A percentile compares a stretch with the other conserved stretches of the same genome.
phyloP scores from a whole-genome alignment of 192 early-diverging fungal species.

The Ramicandelaber brevisporus region DNA sequence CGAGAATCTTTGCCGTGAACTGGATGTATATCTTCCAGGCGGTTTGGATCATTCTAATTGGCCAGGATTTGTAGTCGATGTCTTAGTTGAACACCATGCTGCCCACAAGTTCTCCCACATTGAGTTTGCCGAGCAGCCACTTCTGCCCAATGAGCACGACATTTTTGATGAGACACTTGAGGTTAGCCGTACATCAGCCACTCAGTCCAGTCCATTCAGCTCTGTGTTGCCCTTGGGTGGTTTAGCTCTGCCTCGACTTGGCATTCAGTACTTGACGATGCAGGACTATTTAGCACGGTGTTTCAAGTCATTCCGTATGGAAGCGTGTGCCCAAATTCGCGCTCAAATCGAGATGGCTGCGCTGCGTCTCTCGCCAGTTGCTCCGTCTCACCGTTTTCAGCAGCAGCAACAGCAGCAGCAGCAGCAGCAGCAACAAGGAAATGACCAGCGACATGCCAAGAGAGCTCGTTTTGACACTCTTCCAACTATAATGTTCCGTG shows the following conservation, averaged over 20 bases:
- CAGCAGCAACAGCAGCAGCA: neutral
- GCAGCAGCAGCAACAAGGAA: no score
- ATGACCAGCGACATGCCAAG: neutral
- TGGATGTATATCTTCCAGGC: conserved; percentile 4
- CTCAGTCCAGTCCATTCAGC: conserved; percentile 22
- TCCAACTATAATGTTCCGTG: conserved; percentile 43
- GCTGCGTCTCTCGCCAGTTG: conserved; percentile 41
- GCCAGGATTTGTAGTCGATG: conserved; percentile 40
- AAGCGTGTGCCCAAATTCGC: conserved; percentile 60
- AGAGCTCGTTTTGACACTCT: neutral
- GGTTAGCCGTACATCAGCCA: conserved; percentile 1
- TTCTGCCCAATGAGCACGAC: conserved; percentile 5
- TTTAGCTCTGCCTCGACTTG: conserved; percentile 81
- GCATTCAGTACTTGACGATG: conserved; percentile 77
- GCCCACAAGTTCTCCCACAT: no score
- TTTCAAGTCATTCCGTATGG: conserved; percentile 58
- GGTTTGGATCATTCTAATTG: conserved; percentile 11
- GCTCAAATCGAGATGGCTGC: conserved; percentile 78
- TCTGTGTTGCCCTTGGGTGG: no score
- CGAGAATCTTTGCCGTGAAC: neutral
- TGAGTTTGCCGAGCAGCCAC: conserved; percentile 19
- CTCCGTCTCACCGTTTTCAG: conserved; percentile 7
- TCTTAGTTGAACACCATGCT: conserved; percentile 33
- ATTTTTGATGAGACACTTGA: neutral
- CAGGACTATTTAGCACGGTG: conserved; percentile 79